Percentiles rank a stretch among this genome's conserved stretches.
Evolutionary conservation across 1,139 yeast species (phyloP).

Genomic region (Zhuliangozyma blackwelliae): DNA sequence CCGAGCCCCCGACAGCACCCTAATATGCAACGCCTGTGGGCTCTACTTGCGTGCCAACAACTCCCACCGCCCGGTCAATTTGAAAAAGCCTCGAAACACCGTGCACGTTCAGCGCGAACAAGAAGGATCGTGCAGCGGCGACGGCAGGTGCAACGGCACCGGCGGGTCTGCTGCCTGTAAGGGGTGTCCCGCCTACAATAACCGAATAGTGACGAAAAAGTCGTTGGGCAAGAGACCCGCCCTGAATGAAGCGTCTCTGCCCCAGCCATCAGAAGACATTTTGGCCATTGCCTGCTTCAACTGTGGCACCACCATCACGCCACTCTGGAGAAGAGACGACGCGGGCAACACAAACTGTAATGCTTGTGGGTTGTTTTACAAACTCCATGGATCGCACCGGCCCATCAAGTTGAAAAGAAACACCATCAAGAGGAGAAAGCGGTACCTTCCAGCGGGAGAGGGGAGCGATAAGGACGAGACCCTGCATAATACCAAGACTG

Average conservation of each 20-base stretch:
- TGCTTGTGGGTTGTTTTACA: constrained; percentile 80
- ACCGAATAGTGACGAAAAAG: constrained; percentile 46
- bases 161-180: constrained; percentile 79
- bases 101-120: constrained; percentile 38
- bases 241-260: neutral
- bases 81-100: constrained; percentile 64
- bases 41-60: constrained; percentile 52
- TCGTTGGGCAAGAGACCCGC: constrained; percentile 1
- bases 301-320: constrained; percentile 81
- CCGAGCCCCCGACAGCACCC: constrained; percentile 61
- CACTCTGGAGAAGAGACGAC: constrained; percentile 83
- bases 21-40: constrained; percentile 72
- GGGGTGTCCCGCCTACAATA: constrained; percentile 81
- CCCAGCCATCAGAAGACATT: constrained; percentile 20
- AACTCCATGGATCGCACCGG: constrained; percentile 73
- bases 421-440: constrained; percentile 70
- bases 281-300: constrained; percentile 74
- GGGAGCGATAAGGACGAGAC: constrained; percentile 1
- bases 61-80: constrained; percentile 52
- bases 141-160: constrained; percentile 82
- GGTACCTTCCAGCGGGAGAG: constrained; percentile 27
- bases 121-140: constrained; percentile 74
- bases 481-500: neutral
- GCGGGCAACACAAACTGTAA: constrained; percentile 80
- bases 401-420: constrained; percentile 73